Evolutionary conservation across 768 basidiomycete species (phyloP), one percentile per base, ranked within the genome.

Genomic region (Hydnum rufescens): DNA sequence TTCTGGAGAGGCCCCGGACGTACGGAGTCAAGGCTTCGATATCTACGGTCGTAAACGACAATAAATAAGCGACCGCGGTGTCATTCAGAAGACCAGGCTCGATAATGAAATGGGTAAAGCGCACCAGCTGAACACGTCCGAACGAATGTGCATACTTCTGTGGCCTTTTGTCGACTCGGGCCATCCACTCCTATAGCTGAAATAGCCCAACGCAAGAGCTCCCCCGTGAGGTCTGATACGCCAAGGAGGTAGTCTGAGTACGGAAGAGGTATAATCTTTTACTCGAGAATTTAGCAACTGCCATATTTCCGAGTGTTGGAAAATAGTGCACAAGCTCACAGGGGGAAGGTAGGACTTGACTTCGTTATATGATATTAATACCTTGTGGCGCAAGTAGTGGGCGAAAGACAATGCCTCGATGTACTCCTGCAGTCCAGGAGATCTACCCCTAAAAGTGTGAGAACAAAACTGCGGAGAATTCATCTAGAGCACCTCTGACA

Each of bases 181-280:
- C 80, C 80, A 44, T 73, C 74, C 16, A 71, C 74, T 2, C 76
- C 68, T 39, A 89, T 76, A 44, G 82, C 76, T 44, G 87, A 84
- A 55, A 96, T 93, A 6, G 88, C 89, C 57, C 81, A 82, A 31
- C 93, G 75, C 95, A 97, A 96, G 25, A 97, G 75, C 66, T 99
- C 95, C 42, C 95, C 95, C 0, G 89, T 95, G 22, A 99, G 72
- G 65, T 99, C 95, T 4, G 87, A 85, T 28, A 97, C 66, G 3
- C 95, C 95, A 2, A 96, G 75, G 13, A 96, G 69, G 61, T 95
- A 97, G 62, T 97, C 92, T 36, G 82, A 77, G 31, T 76, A 62
- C 5, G 86, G 72, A 30, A 92, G 62, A 3, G 78, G 75, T 58
- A 90, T 82, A 57, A 74, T 82, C 90, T 93, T 63, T 43, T 34